These are phyloP conservation scores for Penicillium janthinellum DNA, from an alignment of 2,329 filamentous ascomycete genomes.

Conservation along the genomic window DNA sequence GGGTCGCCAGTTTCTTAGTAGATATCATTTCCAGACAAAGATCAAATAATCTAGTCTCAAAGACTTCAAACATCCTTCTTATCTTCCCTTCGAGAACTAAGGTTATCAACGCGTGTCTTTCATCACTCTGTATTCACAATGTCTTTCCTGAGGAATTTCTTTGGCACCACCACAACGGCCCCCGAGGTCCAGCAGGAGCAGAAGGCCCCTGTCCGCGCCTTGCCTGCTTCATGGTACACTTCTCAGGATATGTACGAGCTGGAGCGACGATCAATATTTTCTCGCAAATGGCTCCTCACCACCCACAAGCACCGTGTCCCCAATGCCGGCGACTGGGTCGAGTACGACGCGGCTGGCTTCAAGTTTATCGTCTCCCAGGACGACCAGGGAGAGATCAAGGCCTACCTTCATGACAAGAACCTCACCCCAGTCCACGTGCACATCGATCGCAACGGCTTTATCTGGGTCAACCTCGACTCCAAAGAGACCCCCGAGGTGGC, in stretches of 20 bases:
- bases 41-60: neutral
- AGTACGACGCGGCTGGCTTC: conserved; percentile 57
- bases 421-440: conserved; percentile 58
- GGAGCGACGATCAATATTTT: conserved; percentile 42
- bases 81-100: neutral
- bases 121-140: conserved; percentile 17
- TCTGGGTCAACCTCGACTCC: conserved; percentile 61
- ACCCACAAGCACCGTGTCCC: conserved; percentile 44
- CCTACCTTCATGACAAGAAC: conserved; percentile 47
- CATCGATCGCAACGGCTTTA: conserved; percentile 57
- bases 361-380: conserved; percentile 56
- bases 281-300: conserved; percentile 24
- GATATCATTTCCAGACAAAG: conserved; percentile 12
- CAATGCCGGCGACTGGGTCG: conserved; percentile 58
- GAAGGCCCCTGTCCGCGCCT: conserved; percentile 40
- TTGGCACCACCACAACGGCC: conserved; percentile 27
- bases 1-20: conserved; percentile 14
- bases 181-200: conserved; percentile 20
- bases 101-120: conserved; percentile 2
- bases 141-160: conserved; percentile 34
- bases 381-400: conserved; percentile 56
- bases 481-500: conserved; percentile 49
- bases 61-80: neutral
- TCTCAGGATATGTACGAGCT: conserved; percentile 56
- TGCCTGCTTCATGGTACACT: conserved; percentile 57